Percentiles rank a stretch among this genome's conserved stretches.
phyloP scores from a whole-genome alignment of 257 asterid species.

The Leptodermis oblonga region DNA sequence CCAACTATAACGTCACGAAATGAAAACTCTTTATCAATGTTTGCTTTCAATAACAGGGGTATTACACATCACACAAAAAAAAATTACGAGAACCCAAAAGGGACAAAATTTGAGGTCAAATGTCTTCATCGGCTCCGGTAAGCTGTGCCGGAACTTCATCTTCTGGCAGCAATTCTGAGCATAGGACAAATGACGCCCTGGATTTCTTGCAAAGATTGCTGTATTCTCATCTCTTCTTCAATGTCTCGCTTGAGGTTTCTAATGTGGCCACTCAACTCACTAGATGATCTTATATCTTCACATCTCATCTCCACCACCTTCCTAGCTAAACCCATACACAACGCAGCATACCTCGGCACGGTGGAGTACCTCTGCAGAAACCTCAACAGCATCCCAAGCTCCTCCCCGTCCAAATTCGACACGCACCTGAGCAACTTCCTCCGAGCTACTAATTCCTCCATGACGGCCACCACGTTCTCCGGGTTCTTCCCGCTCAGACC shows the following conservation, averaged over 20 bases:
- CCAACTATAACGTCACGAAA: too few species aligned
- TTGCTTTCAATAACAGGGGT: neutral
- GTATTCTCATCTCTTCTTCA: slow-evolving; percentile 78
- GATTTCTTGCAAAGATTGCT: slow-evolving; percentile 66
- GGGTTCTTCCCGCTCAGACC: slow-evolving; percentile 59
- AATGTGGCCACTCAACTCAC: slow-evolving; percentile 41
- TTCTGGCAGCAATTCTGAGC: slow-evolving; percentile 68
- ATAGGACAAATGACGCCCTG: slow-evolving; percentile 81
- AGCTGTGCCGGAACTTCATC: slow-evolving; percentile 36
- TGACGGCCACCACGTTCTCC: slow-evolving; percentile 69
- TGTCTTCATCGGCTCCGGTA: neutral
- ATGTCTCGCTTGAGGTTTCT: slow-evolving; percentile 80
- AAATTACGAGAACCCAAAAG: neutral
- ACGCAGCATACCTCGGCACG: slow-evolving; percentile 62
- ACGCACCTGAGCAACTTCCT: slow-evolving; percentile 67
- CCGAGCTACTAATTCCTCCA: slow-evolving; percentile 87
- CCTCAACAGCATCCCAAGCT: slow-evolving; percentile 57
- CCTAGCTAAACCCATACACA: slow-evolving; percentile 47
- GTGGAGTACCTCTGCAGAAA: slow-evolving; percentile 74
- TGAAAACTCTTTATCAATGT: neutral
- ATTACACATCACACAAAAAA: neutral
- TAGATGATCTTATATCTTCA: slow-evolving; percentile 56
- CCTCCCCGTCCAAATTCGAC: slow-evolving; percentile 57
- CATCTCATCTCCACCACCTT: slow-evolving; percentile 71
- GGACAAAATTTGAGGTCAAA: neutral